These are phyloP conservation scores for Fusarium tjaetaba DNA, from an alignment of 2,329 filamentous ascomycete genomes.

Conservation along the genomic window DNA sequence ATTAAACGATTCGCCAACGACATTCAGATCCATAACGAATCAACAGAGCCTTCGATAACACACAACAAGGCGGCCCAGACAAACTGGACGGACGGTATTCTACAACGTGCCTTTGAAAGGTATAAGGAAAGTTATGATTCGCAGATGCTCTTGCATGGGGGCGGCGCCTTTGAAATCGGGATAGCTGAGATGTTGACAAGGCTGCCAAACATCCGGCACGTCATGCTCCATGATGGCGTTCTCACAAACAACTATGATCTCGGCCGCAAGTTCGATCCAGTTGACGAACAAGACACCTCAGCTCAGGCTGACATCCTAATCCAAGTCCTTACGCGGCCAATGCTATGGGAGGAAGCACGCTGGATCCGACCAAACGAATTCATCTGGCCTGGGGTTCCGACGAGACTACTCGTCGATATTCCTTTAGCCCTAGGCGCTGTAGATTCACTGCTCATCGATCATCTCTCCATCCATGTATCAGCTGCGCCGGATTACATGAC, in stretches of 20 bases:
- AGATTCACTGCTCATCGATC: background rate
- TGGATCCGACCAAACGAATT: background rate
- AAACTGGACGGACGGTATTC: background rate
- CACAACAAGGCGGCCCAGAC: background rate
- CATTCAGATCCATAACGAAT: accelerated
- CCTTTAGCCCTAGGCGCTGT: background rate
- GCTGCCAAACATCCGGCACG: background rate
- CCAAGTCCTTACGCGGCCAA: background rate
- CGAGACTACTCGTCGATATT: background rate
- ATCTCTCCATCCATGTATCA: background rate
- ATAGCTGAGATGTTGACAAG: background rate
- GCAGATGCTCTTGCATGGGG: accelerated
- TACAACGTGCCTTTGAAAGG: accelerated
- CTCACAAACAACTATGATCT: background rate
- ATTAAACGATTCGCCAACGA: background rate
- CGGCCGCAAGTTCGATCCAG: background rate
- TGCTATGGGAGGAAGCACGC: background rate
- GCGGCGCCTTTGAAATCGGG: accelerated
- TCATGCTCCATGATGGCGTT: background rate
- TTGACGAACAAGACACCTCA: background rate
- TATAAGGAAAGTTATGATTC: too few species aligned
- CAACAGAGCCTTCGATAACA: accelerated
- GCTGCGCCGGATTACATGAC: background rate
- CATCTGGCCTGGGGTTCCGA: background rate
- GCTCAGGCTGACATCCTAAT: background rate